Conservation (phyloP, 345 rosid genomes). For the Acer yangbiense region DNA sequence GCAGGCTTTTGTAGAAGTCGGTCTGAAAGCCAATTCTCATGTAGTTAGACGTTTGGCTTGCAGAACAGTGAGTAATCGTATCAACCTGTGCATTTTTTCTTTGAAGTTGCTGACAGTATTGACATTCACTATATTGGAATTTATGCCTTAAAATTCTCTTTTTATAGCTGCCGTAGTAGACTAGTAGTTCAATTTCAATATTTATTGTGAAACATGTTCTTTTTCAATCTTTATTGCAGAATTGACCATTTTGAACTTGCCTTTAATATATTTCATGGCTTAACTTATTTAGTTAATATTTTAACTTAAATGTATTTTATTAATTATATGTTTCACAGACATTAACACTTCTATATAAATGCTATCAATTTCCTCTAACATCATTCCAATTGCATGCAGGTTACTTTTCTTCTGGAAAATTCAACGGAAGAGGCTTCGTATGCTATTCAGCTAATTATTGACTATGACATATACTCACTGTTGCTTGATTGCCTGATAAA, state of each 20-base stretch:
- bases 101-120: constrained; percentile 6
- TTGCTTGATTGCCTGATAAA: constrained; percentile 65
- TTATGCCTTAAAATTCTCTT: not conserved
- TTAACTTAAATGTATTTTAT: not conserved
- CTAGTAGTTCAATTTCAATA: not conserved
- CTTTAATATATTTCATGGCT: not conserved
- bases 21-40: constrained; percentile 67
- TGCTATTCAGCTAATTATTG: constrained; percentile 55
- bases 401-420: constrained; percentile 63
- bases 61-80: constrained; percentile 61
- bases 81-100: not conserved
- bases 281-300: constrained; percentile 1
- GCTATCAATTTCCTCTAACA: not conserved
- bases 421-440: constrained; percentile 37
- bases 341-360: constrained; percentile 8
- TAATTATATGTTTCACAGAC: not conserved
- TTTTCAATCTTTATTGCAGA: not conserved
- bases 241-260: not conserved
- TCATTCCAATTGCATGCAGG: constrained; percentile 42
- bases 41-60: constrained; percentile 65
- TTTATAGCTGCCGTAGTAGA: not conserved
- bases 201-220: not conserved
- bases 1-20: constrained; percentile 74
- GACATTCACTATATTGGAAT: not conserved
- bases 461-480: constrained; percentile 65